Percentiles rank a stretch among this genome's conserved stretches.
These are phyloP conservation scores for Pseudonitzschia delicatissima DNA, from an alignment of 108 stramenopile genomes.

Conservation along the genomic window DNA sequence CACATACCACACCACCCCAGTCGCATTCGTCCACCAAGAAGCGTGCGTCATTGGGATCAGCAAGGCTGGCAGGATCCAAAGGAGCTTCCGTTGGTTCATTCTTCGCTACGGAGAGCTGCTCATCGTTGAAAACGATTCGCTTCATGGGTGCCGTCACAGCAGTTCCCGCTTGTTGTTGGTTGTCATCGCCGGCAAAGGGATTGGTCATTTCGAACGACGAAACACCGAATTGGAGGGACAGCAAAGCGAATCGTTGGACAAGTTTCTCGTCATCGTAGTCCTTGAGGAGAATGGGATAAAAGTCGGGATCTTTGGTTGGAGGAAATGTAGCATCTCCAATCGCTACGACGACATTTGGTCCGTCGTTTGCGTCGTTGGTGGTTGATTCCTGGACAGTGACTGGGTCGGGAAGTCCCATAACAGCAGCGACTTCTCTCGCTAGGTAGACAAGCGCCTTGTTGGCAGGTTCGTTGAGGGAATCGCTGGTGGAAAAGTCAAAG, in stretches of 20 bases:
- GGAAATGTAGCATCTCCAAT: neutral
- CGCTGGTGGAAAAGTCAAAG: neutral
- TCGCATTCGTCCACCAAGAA: conserved; percentile 24
- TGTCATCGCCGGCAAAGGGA: neutral
- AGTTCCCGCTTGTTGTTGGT: neutral
- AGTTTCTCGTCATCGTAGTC: neutral
- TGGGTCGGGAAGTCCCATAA: neutral
- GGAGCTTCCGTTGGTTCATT: neutral
- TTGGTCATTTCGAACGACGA: neutral
- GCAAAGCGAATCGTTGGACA: conserved; percentile 24
- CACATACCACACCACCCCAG: conserved; percentile 47
- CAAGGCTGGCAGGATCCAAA: neutral
- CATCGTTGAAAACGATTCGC: neutral
- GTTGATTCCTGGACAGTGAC: neutral
- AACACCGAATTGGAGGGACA: neutral
- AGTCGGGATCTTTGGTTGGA: neutral
- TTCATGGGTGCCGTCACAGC: neutral
- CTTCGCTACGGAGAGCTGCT: neutral
- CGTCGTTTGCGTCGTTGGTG: neutral
- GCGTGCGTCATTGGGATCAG: neutral
- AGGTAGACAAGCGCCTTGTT: neutral
- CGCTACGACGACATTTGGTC: neutral
- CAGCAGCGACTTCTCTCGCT: neutral
- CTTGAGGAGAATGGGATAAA: neutral
- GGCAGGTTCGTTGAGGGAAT: neutral